phyloP scores from a whole-genome alignment of 352 stramenopile genomes.

The Hyphochytrium catenoides region DNA sequence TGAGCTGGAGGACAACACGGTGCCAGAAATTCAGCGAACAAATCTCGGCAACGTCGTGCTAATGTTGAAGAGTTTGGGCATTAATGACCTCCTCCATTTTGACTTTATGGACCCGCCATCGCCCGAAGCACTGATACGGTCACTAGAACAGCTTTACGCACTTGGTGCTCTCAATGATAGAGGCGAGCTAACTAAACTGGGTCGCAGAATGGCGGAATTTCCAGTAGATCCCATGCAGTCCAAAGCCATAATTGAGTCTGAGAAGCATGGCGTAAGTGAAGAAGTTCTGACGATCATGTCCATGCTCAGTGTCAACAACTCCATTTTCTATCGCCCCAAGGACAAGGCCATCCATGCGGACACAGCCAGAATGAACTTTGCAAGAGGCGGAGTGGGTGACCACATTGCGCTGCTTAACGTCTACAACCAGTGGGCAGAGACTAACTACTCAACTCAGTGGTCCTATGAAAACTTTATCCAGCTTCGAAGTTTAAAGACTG shows the following conservation, averaged over 20 bases:
- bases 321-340: conserved; percentile 97
- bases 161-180: conserved; percentile 95
- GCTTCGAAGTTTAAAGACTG: conserved; percentile 87
- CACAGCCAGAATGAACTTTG: conserved; percentile 94
- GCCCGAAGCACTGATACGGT: conserved; percentile 91
- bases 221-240: conserved; percentile 82
- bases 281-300: conserved; percentile 90
- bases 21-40: conserved; percentile 91
- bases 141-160: conserved; percentile 94
- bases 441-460: conserved; percentile 89
- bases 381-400: conserved; percentile 83
- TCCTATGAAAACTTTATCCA: conserved; percentile 91
- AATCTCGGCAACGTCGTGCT: conserved; percentile 95
- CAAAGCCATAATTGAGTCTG: conserved; percentile 68
- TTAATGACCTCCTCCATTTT: conserved; percentile 98
- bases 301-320: conserved; percentile 95
- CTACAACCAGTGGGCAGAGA: conserved; percentile 94
- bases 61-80: conserved; percentile 95
- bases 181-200: conserved; percentile 90
- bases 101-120: conserved; percentile 99
- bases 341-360: conserved; percentile 96
- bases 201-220: conserved; percentile 86
- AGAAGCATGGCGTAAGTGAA: conserved; percentile 69
- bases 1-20: conserved; percentile 93
- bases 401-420: conserved; percentile 89